Evolutionary conservation across 352 stramenopile genomes (phyloP), one percentile per base, ranked within the genome.

Genomic region (Salisapilia sapeloensis): DNA sequence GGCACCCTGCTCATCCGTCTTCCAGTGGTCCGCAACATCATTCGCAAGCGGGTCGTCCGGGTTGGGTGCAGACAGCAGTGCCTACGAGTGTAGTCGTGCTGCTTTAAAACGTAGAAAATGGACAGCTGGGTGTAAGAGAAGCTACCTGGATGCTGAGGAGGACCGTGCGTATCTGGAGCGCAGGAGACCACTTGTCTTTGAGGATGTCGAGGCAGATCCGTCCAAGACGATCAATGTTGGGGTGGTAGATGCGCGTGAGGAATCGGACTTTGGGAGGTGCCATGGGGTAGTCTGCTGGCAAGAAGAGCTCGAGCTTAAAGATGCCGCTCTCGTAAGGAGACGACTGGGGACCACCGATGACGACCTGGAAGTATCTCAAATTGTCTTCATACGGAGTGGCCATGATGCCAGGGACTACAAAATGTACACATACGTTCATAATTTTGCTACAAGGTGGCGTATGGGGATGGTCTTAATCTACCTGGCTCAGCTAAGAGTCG

Each of bases 111-210:
- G n/a, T n/a, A 20, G 26, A 2, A 15, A 18, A 13, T 13, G n/a
- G 17, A 31, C 28, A 11, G 9, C 15, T 36, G 27, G 15, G 13
- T 33, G 20, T 24, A 34, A 17, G 18, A 13, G 22, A 50, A 14
- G 22, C 4, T 28, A 54, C 78, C 55, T 98, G 94, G 53, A 99
- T 98, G 46, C 77, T 96, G 35, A 98, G 60, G 12, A 98, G 63
- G 32, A 99, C 92, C 2, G 92, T 98, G 50, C 92, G 67, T 56
- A 99, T 99, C 71, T 98, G 92, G 26, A 98, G 71, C n/a, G 92
- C 93, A 1, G 94, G 94, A 33, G 85, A 97, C 94, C 94, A 99
- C 61, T 98, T 98, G 67, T 98, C 92, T 59, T 99, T 98, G 38
- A 99, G 67, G 53, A 99, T 98, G 51, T 99, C 94, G 29, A 98